These are phyloP conservation scores for Plasmopara halstedii DNA, from an alignment of 352 stramenopile genomes.

Conservation along the genomic window DNA sequence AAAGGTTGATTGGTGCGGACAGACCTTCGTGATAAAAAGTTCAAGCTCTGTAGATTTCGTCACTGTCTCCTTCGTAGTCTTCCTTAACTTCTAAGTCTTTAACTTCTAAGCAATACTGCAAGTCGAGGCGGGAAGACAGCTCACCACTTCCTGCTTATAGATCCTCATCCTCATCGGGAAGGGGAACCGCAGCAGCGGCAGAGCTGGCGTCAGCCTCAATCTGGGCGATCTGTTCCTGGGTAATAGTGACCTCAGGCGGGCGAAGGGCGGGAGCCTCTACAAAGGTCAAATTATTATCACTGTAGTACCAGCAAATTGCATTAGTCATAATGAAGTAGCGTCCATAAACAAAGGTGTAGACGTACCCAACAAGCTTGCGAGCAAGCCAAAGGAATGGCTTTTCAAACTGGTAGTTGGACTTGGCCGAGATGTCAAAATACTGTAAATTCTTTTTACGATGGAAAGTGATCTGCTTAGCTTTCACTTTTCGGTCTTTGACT, in stretches of 20 bases:
- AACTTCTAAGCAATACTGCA: slow-evolving; percentile 29
- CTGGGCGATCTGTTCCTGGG: slow-evolving; percentile 88
- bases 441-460: slow-evolving; percentile 99
- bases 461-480: slow-evolving; percentile 99
- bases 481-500: slow-evolving; percentile 99
- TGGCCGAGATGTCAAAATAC: slow-evolving; percentile 99
- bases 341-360: background rate
- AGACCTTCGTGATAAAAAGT: background rate
- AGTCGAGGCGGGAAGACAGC: slow-evolving; percentile 27
- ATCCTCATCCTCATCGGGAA: slow-evolving; percentile 97
- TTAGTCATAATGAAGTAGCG: background rate
- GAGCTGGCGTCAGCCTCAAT: slow-evolving; percentile 90
- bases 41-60: background rate
- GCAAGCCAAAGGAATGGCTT: slow-evolving; percentile 99
- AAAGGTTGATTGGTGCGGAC: slow-evolving; percentile 15
- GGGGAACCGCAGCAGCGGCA: slow-evolving; percentile 85
- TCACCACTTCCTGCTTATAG: slow-evolving; percentile 74
- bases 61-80: background rate
- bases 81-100: slow-evolving; percentile 5
- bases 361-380: slow-evolving; percentile 95
- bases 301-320: slow-evolving; percentile 16
- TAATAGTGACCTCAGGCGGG: slow-evolving; percentile 94
- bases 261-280: slow-evolving; percentile 95
- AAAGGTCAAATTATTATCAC: slow-evolving; percentile 97
- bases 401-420: slow-evolving; percentile 99